Base-by-base conservation (phyloP, 106 monocot species). In the Phalaenopsis equestris region DNA sequence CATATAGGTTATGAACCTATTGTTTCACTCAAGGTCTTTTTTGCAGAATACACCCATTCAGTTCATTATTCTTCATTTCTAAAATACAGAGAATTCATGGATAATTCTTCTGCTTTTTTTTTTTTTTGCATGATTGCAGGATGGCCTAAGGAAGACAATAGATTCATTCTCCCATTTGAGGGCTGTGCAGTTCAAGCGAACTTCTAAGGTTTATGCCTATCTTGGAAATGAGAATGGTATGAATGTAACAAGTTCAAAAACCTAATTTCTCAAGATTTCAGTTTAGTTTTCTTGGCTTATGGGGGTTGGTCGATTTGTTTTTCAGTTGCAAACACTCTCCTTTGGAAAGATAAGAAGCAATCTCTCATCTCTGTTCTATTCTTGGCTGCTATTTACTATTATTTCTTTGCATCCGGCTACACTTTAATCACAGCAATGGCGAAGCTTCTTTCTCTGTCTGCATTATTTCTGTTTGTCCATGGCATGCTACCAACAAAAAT, bases 281-380 rank as follows among this genome's bases (percentile, higher is more conserved):
- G 49, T 11, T 47, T 8, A 24, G 21, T 36, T 72, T 72, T 38
- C 41, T 30, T 67, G 83, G 24, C 56, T 79, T n/a, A 75, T 75
- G n/a, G 56, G 15, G 15, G 15, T 30, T 45, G 21, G 74, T 56
- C 77, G 42, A 8, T 18, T 81, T 78, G 23, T 75, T 6, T 81
- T 91, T 81, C 90, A 99, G 99, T 94, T 90, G 89, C 95, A 38
- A 82, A 93, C 18, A 87, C 83, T 14, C 84, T 95, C 82, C 87
- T 99, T 16, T 93, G 95, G 95, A 93, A 88, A 86, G 93, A 99
- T 77, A 91, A 85, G 82, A 99, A 91, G 77, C 86, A 90, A 42
- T 86, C 89, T 3, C 49, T 95, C 19, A 84, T 89, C 42, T 23
- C 80, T 10, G 41, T 99, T 61, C 76, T 95, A 36, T 80, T 95